These are phyloP conservation scores for Aspergillus candidus DNA, from an alignment of 2,329 filamentous ascomycete species.

Conservation along the genomic window DNA sequence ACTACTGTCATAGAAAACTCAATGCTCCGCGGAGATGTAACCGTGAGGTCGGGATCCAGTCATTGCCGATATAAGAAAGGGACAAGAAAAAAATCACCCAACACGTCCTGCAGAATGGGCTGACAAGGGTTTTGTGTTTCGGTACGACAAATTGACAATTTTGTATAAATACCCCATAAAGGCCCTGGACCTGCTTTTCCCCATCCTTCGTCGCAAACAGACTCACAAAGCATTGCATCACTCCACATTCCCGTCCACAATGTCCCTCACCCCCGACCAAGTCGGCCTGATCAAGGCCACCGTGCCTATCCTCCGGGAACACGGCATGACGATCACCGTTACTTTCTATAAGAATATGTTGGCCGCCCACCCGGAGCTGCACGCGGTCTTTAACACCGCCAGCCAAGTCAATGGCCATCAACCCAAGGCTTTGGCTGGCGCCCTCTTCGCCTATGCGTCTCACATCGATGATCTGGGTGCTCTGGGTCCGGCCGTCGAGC, in stretches of 20 bases:
- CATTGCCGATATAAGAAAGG: too few species aligned
- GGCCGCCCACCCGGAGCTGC: conserved; percentile 57
- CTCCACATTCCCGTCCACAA: conserved; percentile 9
- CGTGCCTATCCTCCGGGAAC: conserved; percentile 60
- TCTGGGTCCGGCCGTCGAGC: conserved; percentile 53
- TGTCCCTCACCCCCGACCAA: conserved; percentile 55
- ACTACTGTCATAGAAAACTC: too few species aligned
- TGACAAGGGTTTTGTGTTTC: too few species aligned
- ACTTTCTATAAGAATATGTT: conserved; percentile 68
- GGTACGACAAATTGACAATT: too few species aligned
- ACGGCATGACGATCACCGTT: conserved; percentile 63
- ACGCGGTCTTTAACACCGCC: conserved; percentile 65
- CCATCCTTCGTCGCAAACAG: too few species aligned
- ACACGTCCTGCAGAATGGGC: too few species aligned
- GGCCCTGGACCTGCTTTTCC: too few species aligned
- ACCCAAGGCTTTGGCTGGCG: conserved; percentile 60
- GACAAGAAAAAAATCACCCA: too few species aligned
- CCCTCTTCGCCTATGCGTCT: conserved; percentile 64
- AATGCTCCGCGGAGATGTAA: too few species aligned
- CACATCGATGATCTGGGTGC: conserved; percentile 64
- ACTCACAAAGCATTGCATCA: too few species aligned
- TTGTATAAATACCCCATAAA: too few species aligned
- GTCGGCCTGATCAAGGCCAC: conserved; percentile 62
- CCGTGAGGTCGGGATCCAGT: too few species aligned
- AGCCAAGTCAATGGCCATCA: conserved; percentile 65